Conservation (phyloP, 2,329 filamentous ascomycete genomes). For the Metarhizium rileyi region DNA sequence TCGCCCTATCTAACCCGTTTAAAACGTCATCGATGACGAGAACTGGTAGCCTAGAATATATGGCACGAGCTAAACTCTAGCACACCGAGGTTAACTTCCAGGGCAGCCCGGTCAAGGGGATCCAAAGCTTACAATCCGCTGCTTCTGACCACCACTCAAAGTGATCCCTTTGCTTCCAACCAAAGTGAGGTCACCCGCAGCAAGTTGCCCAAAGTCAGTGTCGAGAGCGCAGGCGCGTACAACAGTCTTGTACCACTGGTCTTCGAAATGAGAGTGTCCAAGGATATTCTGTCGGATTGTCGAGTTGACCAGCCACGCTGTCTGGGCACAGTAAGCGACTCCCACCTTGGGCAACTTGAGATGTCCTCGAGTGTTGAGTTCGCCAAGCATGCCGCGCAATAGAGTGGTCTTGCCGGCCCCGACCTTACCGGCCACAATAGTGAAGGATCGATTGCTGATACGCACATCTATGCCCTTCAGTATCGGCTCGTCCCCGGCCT, state of each 20-base stretch:
- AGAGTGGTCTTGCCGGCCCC: conserved; percentile 13
- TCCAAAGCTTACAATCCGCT: too few species aligned
- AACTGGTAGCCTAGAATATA: too few species aligned
- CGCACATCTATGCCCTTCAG: background rate
- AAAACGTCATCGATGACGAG: too few species aligned
- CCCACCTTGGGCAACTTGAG: background rate
- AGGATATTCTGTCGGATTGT: conserved; percentile 11
- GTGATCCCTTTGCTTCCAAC: background rate
- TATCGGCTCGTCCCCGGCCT: background rate
- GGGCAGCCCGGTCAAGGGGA: too few species aligned
- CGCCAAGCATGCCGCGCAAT: conserved; percentile 9
- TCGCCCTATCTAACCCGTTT: too few species aligned
- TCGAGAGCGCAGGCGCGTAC: conserved; percentile 8
- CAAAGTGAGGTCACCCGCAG: conserved; percentile 5
- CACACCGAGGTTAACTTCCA: too few species aligned
- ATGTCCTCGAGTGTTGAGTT: conserved; percentile 4
- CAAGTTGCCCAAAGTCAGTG: conserved; percentile 9
- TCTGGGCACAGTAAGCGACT: conserved; percentile 11
- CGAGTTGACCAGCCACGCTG: conserved; percentile 10
- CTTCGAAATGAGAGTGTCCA: conserved; percentile 5
- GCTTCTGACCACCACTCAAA: too few species aligned
- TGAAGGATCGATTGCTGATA: conserved; percentile 5
- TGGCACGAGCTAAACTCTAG: too few species aligned
- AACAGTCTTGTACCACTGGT: conserved; percentile 9
- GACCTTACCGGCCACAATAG: conserved; percentile 11